Evolutionary conservation across 176 grass and related monocot species (phyloP).

Genomic region (Urochloa ruziziensis): DNA sequence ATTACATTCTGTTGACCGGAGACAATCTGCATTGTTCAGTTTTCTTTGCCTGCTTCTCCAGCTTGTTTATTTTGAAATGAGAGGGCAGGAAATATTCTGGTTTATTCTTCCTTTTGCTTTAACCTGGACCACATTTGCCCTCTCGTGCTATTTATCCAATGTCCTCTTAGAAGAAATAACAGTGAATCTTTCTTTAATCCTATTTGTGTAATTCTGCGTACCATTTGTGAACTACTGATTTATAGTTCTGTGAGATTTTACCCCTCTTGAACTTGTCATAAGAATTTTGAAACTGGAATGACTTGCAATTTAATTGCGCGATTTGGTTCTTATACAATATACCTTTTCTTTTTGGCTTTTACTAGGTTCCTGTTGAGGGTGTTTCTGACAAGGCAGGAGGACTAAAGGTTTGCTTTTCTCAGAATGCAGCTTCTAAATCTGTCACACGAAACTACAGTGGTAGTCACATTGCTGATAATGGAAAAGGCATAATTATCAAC

Average conservation of each 20-base stretch:
- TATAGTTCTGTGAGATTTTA: not conserved
- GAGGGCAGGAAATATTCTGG: not conserved
- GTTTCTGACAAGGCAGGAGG: conserved; percentile 30
- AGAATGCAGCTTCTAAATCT: conserved; percentile 35
- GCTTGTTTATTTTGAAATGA: conserved; percentile 27
- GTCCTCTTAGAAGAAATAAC: not conserved
- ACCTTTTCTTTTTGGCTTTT: conserved; percentile 24
- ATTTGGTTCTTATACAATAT: conserved; percentile 5
- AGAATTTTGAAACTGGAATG: not conserved
- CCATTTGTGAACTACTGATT: conserved; percentile 3
- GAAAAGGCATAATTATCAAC: conserved; percentile 26
- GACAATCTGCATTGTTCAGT: not conserved
- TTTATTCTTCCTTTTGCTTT: conserved; percentile 20
- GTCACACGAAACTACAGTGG: conserved; percentile 15
- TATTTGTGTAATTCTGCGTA: not conserved
- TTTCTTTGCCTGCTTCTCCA: conserved; percentile 5
- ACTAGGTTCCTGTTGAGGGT: conserved; percentile 31
- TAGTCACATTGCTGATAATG: conserved; percentile 20
- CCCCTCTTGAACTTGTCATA: not conserved
- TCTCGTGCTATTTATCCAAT: not conserved
- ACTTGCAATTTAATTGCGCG: not conserved
- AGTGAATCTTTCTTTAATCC: not conserved
- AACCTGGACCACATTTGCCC: not conserved
- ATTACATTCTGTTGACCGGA: conserved; percentile 17
- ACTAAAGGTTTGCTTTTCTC: conserved; percentile 26